phyloP scores from a whole-genome alignment of 345 rosid species.

The Pistacia vera region DNA sequence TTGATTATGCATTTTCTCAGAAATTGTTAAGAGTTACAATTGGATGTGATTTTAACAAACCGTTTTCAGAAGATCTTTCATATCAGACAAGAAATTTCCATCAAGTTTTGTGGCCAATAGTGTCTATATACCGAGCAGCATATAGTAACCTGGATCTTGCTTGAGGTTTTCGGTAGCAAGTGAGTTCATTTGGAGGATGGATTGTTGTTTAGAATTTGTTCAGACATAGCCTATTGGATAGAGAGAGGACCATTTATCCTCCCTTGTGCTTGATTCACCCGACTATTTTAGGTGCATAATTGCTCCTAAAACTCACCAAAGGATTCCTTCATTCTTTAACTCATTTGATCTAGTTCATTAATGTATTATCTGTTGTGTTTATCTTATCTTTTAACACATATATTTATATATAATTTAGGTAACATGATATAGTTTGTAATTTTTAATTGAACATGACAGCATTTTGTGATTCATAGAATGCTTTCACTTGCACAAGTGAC shows the following conservation, averaged over 20 bases:
- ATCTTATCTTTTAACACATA: too few species aligned
- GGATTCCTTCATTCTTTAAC: neutral
- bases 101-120: neutral
- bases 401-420: neutral
- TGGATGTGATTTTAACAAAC: too few species aligned
- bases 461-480: neutral
- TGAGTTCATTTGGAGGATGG: neutral
- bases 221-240: neutral
- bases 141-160: neutral
- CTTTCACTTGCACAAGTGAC: neutral
- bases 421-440: neutral
- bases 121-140: neutral
- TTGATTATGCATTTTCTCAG: too few species aligned
- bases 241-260: neutral
- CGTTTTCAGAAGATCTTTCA: too few species aligned
- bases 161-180: neutral
- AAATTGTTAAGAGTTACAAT: too few species aligned
- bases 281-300: neutral
- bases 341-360: conserved; percentile 7
- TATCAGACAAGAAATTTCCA: neutral
- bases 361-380: neutral
- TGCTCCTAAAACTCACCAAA: neutral
- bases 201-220: neutral
- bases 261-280: neutral
- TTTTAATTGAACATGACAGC: neutral